Conservation (phyloP, 176 grass and related monocot genomes). For the Neostapfia colusana region DNA sequence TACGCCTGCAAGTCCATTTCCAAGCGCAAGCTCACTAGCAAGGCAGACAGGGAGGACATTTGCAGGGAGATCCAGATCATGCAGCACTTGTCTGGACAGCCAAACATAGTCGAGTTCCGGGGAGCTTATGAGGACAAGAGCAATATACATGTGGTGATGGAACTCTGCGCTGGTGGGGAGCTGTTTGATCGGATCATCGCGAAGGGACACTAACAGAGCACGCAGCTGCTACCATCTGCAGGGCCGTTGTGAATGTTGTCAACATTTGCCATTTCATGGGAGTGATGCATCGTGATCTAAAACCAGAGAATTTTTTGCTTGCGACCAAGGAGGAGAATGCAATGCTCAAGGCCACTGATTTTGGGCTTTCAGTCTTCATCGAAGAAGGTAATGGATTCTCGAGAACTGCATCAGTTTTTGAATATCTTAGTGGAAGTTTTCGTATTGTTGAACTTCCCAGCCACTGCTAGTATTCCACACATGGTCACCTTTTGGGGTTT, state of each 20-base stretch:
- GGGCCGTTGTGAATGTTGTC: slow-evolving; percentile 91
- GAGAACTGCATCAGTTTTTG: slow-evolving; percentile 1
- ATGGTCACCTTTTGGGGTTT: too few relatives aligned
- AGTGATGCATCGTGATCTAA: slow-evolving; percentile 94
- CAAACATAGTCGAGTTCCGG: slow-evolving; percentile 90
- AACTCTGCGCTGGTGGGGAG: slow-evolving; percentile 91
- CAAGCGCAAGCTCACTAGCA: slow-evolving; percentile 85
- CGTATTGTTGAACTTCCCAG: too few relatives aligned
- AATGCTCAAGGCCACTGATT: slow-evolving; percentile 97
- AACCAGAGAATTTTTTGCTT: slow-evolving; percentile 95
- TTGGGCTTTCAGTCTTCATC: slow-evolving; percentile 94
- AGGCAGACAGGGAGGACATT: slow-evolving; percentile 85
- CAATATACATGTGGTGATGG: slow-evolving; percentile 93
- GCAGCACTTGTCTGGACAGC: slow-evolving; percentile 92
- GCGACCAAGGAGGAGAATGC: slow-evolving; percentile 89
- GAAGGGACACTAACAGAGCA: slow-evolving; percentile 93
- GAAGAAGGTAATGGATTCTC: slow-evolving; percentile 74
- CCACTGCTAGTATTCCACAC: too few relatives aligned
- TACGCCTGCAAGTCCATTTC: slow-evolving; percentile 99
- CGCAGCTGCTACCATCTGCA: slow-evolving; percentile 77
- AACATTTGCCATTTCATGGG: slow-evolving; percentile 98
- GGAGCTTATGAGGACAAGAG: slow-evolving; percentile 86
- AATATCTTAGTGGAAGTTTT: background rate
- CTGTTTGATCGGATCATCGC: slow-evolving; percentile 93
- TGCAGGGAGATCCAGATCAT: slow-evolving; percentile 93